Conservation (phyloP, 345 rosid genomes). For the Carallia pectinifolia region DNA sequence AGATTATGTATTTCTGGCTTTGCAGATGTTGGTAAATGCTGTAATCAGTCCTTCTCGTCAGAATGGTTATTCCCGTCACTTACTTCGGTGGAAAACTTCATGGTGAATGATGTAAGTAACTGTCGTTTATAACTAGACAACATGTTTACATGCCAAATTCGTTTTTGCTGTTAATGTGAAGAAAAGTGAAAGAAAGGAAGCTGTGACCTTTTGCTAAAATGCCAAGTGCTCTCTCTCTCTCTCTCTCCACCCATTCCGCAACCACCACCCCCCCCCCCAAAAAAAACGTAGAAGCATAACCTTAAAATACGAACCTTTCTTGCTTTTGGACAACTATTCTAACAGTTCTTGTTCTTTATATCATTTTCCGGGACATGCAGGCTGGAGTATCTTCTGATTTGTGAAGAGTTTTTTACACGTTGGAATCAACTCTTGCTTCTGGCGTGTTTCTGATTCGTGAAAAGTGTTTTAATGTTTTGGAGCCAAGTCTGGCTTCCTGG, state of each 20-base stretch:
- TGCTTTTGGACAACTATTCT: neutral
- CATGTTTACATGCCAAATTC: neutral
- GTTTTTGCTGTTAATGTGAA: neutral
- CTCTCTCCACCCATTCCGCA: too few species aligned
- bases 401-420: neutral
- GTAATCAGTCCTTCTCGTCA: conserved; percentile 29
- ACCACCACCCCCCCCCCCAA: too few species aligned
- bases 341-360: neutral
- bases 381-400: neutral
- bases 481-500: too few species aligned
- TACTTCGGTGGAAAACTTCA: conserved; percentile 45
- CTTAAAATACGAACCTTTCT: neutral
- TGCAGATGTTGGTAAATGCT: conserved; percentile 32
- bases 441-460: neutral
- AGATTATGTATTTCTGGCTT: conserved; percentile 4
- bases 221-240: too few species aligned
- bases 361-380: neutral
- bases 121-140: neutral
- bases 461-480: too few species aligned
- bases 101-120: conserved; percentile 50
- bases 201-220: too few species aligned
- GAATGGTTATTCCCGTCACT: conserved; percentile 67
- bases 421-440: too few species aligned
- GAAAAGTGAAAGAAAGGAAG: neutral
- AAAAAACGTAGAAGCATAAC: neutral